Conservation (phyloP, 2,329 filamentous ascomycete species). For the Fusarium keratoplasticum region DNA sequence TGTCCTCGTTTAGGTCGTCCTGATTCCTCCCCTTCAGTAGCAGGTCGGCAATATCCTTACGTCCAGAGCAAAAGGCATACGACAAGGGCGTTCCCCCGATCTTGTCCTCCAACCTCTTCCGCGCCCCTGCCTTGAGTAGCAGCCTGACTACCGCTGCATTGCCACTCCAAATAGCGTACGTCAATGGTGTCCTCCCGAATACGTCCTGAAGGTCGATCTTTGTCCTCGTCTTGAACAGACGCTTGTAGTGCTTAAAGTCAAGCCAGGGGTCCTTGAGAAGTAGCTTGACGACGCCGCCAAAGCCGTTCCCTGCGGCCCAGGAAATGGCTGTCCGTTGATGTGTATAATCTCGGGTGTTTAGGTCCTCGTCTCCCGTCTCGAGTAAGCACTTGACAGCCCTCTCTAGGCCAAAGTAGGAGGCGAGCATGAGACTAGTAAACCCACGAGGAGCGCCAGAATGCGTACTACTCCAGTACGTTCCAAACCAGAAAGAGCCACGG, state of each 20-base stretch:
- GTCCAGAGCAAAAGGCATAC: slow-evolving; percentile 4
- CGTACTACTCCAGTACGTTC: background rate
- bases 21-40: background rate
- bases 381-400: slow-evolving; percentile 1
- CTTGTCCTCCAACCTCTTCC: background rate
- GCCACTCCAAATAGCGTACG: slow-evolving; percentile 15
- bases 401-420: slow-evolving; percentile 6
- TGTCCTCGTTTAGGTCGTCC: background rate
- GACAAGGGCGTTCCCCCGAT: slow-evolving; percentile 12
- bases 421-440: background rate
- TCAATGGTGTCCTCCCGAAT: background rate
- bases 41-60: background rate
- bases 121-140: slow-evolving; percentile 2
- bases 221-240: slow-evolving; percentile 4
- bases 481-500: slow-evolving; percentile 2
- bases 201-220: background rate
- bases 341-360: background rate
- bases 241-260: background rate
- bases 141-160: slow-evolving; percentile 8
- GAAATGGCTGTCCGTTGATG: slow-evolving; percentile 1
- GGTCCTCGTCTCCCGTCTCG: background rate
- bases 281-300: slow-evolving; percentile 3
- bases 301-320: slow-evolving; percentile 15
- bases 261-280: background rate
- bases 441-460: background rate